Evolutionary conservation across 805 yeast species (phyloP).

Genomic region (Ogataea pilisensis): DNA sequence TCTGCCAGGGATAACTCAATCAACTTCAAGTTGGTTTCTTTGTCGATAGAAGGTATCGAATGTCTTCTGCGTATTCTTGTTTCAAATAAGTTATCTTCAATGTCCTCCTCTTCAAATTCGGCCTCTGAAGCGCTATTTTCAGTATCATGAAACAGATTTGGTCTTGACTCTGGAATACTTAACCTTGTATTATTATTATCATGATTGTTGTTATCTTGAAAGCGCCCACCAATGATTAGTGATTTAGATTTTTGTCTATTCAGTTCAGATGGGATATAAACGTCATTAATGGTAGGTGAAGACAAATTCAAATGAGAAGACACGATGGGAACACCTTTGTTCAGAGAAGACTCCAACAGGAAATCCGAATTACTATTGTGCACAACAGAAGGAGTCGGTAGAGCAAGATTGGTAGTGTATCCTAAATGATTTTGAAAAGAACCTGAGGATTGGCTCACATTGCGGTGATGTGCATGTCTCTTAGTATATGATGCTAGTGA

Average conservation of each 20-base stretch:
- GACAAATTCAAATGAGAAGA: neutral
- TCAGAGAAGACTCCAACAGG: too few species aligned
- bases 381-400: too few species aligned
- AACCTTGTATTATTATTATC: constrained; percentile 4
- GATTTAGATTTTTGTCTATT: constrained; percentile 18
- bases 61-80: constrained; percentile 32
- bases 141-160: constrained; percentile 8
- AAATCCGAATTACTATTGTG: neutral
- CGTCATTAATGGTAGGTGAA: neutral
- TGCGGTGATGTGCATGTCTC: constrained; percentile 2
- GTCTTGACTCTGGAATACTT: neutral
- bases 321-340: too few species aligned
- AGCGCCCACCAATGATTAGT: constrained; percentile 20
- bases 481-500: constrained; percentile 17
- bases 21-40: constrained; percentile 31
- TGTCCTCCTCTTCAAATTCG: constrained; percentile 8
- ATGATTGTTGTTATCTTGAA: constrained; percentile 19
- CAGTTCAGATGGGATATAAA: constrained; percentile 6
- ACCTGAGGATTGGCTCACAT: neutral
- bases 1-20: constrained; percentile 22
- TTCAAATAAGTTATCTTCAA: constrained; percentile 19
- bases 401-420: too few species aligned
- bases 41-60: constrained; percentile 35
- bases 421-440: neutral
- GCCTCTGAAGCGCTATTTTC: neutral